Base-by-base conservation (phyloP, 768 basidiomycete species). In the Pleurotus eryngii region DNA sequence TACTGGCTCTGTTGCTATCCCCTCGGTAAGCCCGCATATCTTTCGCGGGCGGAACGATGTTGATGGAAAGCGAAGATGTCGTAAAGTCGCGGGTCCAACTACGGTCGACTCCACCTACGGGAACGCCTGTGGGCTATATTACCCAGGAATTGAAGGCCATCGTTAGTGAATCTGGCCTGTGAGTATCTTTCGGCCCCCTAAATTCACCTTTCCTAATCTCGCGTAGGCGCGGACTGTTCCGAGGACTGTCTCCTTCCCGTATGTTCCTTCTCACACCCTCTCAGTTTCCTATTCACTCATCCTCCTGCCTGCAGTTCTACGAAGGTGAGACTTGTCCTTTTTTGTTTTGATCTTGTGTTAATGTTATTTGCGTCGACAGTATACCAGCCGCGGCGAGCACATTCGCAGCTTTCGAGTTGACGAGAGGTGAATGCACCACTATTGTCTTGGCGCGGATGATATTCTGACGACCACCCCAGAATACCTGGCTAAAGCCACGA, bases 1-100 rank as follows among this genome's bases (percentile, higher is more conserved):
- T 98, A 99, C 66, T 99, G 97, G 97, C 77, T 97, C 1, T 83
- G 92, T 1, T 95, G 89, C 66, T 98, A 96, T 69, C 96, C 94
- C 0, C 76, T 96, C 4, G 90, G 89, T 89, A 49, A 6, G 68
- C 56, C 17, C 24, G 5, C 20, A 15, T 14, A 12, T 47, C 12
- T 11, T 9, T 9, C 3, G 8, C 9, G 9, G 30, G 11, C 30
- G 2, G 30, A 35, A 35, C 8, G 3, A 35, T 35, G 12, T 45
- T 22, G 0, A 45, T 45, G n/a, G 42, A 22, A 5, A 17, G 18
- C 9, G 8, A 38, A 90, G 95, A 98, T 61, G 91, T 97, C 4
- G 82, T 95, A 30, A 98, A 98, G 74, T 95, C 92, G 3, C 85
- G 93, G 37, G 78, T 97, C 8, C 95, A 98, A 65, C 79, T 95